These are phyloP conservation scores for Magnolia officinalis DNA, from an alignment of 164 flowering plant species.

Conservation along the genomic window DNA sequence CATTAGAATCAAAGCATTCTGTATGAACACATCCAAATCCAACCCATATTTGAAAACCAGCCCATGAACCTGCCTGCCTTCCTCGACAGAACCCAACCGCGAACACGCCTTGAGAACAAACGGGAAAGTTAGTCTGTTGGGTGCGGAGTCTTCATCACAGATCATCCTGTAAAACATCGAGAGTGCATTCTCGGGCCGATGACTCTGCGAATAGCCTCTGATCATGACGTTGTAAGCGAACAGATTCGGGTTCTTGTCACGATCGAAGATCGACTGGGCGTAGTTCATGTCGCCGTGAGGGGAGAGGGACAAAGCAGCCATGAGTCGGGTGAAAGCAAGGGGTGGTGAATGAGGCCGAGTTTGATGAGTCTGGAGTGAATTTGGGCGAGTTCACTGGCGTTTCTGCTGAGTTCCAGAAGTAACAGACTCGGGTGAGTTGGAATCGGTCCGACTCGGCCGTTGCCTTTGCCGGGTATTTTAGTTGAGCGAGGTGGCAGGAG, in stretches of 20 bases:
- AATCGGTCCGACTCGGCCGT: not conserved
- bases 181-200: constrained; percentile 24
- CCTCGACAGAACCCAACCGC: constrained; percentile 10
- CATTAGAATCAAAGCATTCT: constrained; percentile 28
- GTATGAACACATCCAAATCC: constrained; percentile 28
- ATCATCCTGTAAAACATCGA: constrained; percentile 30
- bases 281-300: constrained; percentile 15
- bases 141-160: constrained; percentile 9
- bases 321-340: constrained; percentile 27
- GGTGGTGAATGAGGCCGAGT: constrained; percentile 25
- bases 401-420: constrained; percentile 3
- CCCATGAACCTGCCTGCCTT: constrained; percentile 38
- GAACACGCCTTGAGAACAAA: constrained; percentile 38
- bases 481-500: not conserved
- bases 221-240: constrained; percentile 32
- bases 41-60: constrained; percentile 23
- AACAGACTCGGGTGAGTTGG: not conserved
- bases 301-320: constrained; percentile 16
- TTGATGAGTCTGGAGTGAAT: constrained; percentile 30
- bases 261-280: constrained; percentile 31
- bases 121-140: constrained; percentile 32
- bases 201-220: constrained; percentile 35
- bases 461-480: not conserved
- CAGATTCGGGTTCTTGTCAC: constrained; percentile 25
- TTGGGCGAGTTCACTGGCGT: constrained; percentile 25